Evolutionary conservation across 768 basidiomycete species (phyloP), one percentile per base, ranked within the genome.

Genomic region (Boletus barrowsii): DNA sequence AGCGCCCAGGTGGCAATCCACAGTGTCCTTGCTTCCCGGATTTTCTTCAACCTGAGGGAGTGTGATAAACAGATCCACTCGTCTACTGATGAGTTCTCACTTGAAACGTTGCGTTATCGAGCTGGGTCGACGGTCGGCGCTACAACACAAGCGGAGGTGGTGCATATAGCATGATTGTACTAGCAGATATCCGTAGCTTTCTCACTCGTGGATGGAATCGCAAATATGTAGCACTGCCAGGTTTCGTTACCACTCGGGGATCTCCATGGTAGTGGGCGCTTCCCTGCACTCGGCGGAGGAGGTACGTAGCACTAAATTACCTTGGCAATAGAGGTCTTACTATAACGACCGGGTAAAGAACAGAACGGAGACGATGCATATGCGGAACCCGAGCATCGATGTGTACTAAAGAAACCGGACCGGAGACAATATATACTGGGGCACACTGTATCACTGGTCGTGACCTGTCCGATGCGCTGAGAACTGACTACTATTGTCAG

Each of bases 1-100:
- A 68, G 66, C 15, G 68, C 67, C 3, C 67, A 69, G 42, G 54
- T 71, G 32, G 69, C 62, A 2, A 35, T 68, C 33, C 67, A 69
- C 14, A 44, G 67, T 24, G 42, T 71, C 13, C 58, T 68, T 10
- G 56, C 64, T 32, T 62, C 55, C 43, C 59, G 69, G 20, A 71
- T 68, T 20, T 62, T 68, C 32, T 71, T 68, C 59, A 64, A 60
- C 40, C 67, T 71, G 5, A 57, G 49, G 22, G 42, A 58, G 24
- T 64, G 62, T 29, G 58, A 64, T 35, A 41, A 29, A 39, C 37
- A 47, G 17, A 26, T 18, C 0, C 41, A 20, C 7, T 26, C 18
- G 13, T 17, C 10, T 2, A 32, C 8, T n/a, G 10, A 39, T 0
- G 56, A 37, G 2, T 2, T 47, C 14, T 42, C 60, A 8, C 60